These are phyloP conservation scores for Brassica carinata DNA, from an alignment of 345 rosid genomes.

Conservation along the genomic window DNA sequence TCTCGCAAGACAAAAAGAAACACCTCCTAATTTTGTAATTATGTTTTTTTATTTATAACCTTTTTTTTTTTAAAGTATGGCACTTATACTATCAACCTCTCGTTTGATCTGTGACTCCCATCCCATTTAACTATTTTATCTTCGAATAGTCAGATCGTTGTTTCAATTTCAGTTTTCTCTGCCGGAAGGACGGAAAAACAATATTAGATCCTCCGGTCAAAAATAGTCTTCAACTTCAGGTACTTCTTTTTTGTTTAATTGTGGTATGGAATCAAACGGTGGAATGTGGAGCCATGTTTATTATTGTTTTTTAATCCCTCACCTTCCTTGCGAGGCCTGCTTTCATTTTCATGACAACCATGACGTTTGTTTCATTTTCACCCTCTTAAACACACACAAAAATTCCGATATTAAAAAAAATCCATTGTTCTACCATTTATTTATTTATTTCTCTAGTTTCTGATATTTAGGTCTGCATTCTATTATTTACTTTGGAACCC, in stretches of 20 bases:
- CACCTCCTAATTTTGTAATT: neutral
- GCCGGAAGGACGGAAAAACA: slow-evolving; percentile 4
- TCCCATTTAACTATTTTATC: neutral
- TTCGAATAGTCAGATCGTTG: neutral
- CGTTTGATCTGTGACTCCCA: slow-evolving; percentile 16
- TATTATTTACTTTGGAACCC: neutral
- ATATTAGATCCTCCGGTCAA: neutral
- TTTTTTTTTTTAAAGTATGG: neutral
- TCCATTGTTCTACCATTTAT: neutral
- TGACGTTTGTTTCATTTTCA: slow-evolving; percentile 6
- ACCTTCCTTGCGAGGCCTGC: neutral
- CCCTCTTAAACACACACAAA: slow-evolving; percentile 1
- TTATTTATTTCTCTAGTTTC: neutral
- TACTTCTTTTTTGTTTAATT: neutral
- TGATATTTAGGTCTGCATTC: neutral
- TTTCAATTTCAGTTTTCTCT: neutral
- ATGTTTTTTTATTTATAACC: neutral
- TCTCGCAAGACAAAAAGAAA: slow-evolving; percentile 11
- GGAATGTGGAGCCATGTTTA: slow-evolving; percentile 11
- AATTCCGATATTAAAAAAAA: neutral
- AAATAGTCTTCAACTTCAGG: neutral
- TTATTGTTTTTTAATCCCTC: neutral
- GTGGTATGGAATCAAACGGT: neutral
- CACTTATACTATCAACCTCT: slow-evolving; percentile 12
- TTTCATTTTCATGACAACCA: slow-evolving; percentile 11